Evolutionary conservation across 805 yeast species (phyloP).

Genomic region (Lipomyces kockii): DNA sequence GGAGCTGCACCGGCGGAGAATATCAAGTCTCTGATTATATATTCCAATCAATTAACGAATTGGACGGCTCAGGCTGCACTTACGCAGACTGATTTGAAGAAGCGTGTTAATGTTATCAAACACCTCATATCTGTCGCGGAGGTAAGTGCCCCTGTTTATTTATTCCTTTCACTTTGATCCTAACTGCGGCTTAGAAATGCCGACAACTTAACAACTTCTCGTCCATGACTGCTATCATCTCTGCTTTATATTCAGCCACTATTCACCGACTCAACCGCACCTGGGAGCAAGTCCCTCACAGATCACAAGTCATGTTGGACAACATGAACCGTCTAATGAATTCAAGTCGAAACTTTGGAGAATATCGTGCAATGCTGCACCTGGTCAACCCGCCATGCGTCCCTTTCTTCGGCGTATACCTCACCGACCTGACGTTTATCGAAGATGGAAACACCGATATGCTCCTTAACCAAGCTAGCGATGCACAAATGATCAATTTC

Average conservation of each 20-base stretch:
- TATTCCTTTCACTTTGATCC: background rate
- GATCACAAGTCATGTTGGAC: constrained; percentile 56
- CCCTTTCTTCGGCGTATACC: constrained; percentile 90
- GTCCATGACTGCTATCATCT: constrained; percentile 89
- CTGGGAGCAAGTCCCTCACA: constrained; percentile 70
- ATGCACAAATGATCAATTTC: constrained; percentile 65
- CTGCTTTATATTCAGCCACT: constrained; percentile 86
- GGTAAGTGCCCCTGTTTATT: constrained; percentile 36
- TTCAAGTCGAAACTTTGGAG: constrained; percentile 83
- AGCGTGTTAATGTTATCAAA: constrained; percentile 69
- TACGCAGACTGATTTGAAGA: constrained; percentile 62
- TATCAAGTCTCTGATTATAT: constrained; percentile 60
- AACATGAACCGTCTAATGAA: constrained; percentile 85
- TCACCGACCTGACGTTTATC: constrained; percentile 87
- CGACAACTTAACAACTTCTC: constrained; percentile 79
- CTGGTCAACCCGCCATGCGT: constrained; percentile 78
- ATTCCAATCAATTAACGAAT: constrained; percentile 81
- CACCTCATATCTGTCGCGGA: constrained; percentile 82
- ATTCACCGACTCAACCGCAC: constrained; percentile 82
- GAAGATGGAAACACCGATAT: constrained; percentile 85
- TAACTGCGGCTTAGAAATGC: constrained; percentile 49
- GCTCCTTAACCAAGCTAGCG: constrained; percentile 9
- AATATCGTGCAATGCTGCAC: constrained; percentile 79
- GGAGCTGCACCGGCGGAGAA: constrained; percentile 38
- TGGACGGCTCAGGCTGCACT: constrained; percentile 80